Evolutionary conservation across 2,329 filamentous ascomycete species (phyloP).

Genomic region (Pseudogymnoascus verrucosus): DNA sequence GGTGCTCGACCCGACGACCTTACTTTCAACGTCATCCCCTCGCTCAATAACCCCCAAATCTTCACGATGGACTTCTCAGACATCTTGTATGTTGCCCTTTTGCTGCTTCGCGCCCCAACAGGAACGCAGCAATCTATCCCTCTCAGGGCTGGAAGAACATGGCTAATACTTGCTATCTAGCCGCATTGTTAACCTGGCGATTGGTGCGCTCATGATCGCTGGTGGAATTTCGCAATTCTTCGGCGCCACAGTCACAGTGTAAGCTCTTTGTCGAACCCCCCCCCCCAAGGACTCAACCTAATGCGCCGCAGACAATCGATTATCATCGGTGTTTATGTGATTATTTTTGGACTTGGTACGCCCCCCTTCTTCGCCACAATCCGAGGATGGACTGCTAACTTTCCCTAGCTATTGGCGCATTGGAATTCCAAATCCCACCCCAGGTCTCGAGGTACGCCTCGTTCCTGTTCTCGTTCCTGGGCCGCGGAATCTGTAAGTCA

Average conservation of each 20-base stretch:
- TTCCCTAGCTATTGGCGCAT: not conserved
- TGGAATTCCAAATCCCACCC: constrained; percentile 90
- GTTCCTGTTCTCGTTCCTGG: constrained; percentile 96
- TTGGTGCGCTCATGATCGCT: constrained; percentile 79
- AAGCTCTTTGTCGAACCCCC: not conserved
- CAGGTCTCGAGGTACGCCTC: constrained; percentile 90
- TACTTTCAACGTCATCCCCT: not conserved
- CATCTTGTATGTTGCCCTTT: constrained; percentile 61
- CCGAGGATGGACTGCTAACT: not conserved
- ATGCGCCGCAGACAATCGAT: constrained; percentile 50
- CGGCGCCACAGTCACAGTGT: constrained; percentile 26
- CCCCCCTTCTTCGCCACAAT: constrained; percentile 8
- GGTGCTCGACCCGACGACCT: not conserved
- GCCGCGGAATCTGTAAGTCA: constrained; percentile 80
- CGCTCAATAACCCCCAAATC: not conserved
- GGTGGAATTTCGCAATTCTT: constrained; percentile 74
- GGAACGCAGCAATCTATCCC: constrained; percentile 9
- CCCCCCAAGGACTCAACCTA: not conserved
- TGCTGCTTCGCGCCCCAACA: constrained; percentile 13
- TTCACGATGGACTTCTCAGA: constrained; percentile 80
- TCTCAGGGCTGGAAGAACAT: constrained; percentile 12
- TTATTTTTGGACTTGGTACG: constrained; percentile 81
- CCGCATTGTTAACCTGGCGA: constrained; percentile 87
- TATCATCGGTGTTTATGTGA: constrained; percentile 78
- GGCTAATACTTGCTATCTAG: constrained; percentile 41